These are phyloP conservation scores for Bipolaris victoriae DNA, from an alignment of 2,329 filamentous ascomycete species.

Conservation along the genomic window DNA sequence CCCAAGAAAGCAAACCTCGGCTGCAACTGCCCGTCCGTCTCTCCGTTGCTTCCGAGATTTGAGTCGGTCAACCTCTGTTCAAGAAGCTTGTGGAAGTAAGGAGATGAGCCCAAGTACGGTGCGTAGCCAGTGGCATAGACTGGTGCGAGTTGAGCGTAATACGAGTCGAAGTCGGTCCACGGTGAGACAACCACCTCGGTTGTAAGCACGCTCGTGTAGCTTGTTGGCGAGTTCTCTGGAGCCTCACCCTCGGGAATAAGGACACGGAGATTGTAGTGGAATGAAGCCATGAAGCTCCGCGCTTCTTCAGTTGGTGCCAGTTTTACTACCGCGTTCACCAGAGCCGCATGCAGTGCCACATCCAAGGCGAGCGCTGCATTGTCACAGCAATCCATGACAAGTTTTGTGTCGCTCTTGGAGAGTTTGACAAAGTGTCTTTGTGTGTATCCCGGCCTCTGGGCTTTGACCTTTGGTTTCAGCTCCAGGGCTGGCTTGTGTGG, in stretches of 20 bases:
- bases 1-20: conserved; percentile 30
- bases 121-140: conserved; percentile 28
- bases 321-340: conserved; percentile 24
- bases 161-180: conserved; percentile 19
- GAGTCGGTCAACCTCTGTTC: conserved; percentile 12
- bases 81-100: conserved; percentile 29
- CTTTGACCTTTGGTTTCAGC: conserved; percentile 22
- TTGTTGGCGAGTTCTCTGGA: conserved; percentile 26
- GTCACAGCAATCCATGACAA: conserved; percentile 20
- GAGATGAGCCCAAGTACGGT: conserved; percentile 26
- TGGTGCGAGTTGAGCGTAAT: conserved; percentile 28
- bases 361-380: conserved; percentile 14
- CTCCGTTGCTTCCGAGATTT: conserved; percentile 9
- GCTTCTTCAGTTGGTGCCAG: conserved; percentile 21
- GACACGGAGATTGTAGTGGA: conserved; percentile 31
- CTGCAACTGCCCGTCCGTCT: conserved; percentile 21
- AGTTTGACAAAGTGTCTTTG: conserved; percentile 12
- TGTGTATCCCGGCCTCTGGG: conserved; percentile 13
- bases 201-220: conserved; percentile 28
- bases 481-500: conserved; percentile 28
- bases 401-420: conserved; percentile 17
- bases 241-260: conserved; percentile 25
- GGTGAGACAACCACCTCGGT: conserved; percentile 31
- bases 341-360: conserved; percentile 24
- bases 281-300: conserved; percentile 32